Percentiles rank a stretch among this genome's conserved stretches.
phyloP scores from a whole-genome alignment of 169 alveolate species.

The Plasmodium cynomolgi region DNA sequence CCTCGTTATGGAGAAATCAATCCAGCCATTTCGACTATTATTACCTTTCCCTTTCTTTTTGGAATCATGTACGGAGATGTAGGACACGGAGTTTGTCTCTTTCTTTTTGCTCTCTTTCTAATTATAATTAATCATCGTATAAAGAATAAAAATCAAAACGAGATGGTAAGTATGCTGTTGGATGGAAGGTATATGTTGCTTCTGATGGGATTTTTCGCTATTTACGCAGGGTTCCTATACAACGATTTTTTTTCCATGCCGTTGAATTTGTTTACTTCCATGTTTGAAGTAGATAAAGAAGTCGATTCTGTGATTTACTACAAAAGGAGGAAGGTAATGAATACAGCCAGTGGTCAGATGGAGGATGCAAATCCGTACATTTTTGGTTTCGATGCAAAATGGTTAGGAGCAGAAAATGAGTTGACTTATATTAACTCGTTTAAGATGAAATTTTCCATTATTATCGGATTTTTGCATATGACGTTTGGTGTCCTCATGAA shows the following conservation, averaged over 20 bases:
- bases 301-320: constrained; percentile 25
- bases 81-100: constrained; percentile 97
- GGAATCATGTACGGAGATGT: constrained; percentile 99
- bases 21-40: constrained; percentile 97
- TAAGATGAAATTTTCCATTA: constrained; percentile 99
- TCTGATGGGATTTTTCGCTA: constrained; percentile 96
- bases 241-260: constrained; percentile 98
- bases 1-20: constrained; percentile 98
- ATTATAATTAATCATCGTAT: constrained; percentile 79
- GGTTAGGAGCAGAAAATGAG: constrained; percentile 98
- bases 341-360: constrained; percentile 41
- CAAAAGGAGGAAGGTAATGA: constrained; percentile 49
- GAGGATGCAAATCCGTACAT: constrained; percentile 90
- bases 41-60: constrained; percentile 99
- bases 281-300: constrained; percentile 85
- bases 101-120: constrained; percentile 88
- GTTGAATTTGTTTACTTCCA: constrained; percentile 92
- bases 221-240: constrained; percentile 96
- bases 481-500: constrained; percentile 94
- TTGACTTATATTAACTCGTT: constrained; percentile 95
- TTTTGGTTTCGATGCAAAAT: constrained; percentile 98
- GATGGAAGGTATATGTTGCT: constrained; percentile 94
- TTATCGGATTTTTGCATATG: constrained; percentile 95
- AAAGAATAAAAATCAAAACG: constrained; percentile 83
- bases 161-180: constrained; percentile 80